Conservation (phyloP, 768 basidiomycete species). For the Rhodotorula babjevae region DNA sequence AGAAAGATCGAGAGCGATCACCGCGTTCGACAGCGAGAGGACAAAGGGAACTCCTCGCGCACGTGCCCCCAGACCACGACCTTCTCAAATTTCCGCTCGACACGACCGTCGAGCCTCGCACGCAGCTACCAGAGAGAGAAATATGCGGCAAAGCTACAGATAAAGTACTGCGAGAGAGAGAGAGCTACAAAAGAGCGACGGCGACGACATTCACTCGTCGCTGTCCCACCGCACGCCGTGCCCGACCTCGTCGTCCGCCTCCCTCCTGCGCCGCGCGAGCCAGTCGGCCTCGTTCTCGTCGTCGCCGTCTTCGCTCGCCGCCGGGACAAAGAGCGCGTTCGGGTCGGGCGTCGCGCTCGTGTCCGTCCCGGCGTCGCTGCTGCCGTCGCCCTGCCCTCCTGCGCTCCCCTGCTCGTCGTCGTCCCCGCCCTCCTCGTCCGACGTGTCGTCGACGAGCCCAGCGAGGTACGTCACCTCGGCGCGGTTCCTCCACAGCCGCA, state of each 20-base stretch:
- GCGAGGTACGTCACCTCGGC: conserved; percentile 6
- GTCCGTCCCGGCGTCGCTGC: neutral
- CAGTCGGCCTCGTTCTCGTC: neutral
- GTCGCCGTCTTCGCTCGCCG: neutral
- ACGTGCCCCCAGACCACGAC: no score
- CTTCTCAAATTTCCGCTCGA: no score
- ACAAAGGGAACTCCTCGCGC: no score
- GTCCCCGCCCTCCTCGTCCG: conserved; percentile 1
- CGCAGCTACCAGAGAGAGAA: no score
- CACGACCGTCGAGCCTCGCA: no score
- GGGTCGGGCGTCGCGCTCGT: neutral
- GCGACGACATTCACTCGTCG: neutral
- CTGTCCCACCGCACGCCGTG: neutral
- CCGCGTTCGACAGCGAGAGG: no score
- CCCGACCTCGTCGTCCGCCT: neutral
- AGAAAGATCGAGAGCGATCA: no score
- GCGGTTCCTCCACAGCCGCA: conserved; percentile 11
- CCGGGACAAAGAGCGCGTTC: neutral
- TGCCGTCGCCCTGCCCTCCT: neutral
- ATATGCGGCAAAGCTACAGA: no score
- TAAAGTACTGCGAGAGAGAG: no score
- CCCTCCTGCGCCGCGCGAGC: neutral
- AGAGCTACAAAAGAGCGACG: no score
- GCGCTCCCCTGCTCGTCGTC: neutral
- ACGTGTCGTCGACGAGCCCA: neutral